Percentiles rank a stretch among this genome's conserved stretches.
Evolutionary conservation across 345 rosid species (phyloP).

Genomic region (Toxicodendron radicans): DNA sequence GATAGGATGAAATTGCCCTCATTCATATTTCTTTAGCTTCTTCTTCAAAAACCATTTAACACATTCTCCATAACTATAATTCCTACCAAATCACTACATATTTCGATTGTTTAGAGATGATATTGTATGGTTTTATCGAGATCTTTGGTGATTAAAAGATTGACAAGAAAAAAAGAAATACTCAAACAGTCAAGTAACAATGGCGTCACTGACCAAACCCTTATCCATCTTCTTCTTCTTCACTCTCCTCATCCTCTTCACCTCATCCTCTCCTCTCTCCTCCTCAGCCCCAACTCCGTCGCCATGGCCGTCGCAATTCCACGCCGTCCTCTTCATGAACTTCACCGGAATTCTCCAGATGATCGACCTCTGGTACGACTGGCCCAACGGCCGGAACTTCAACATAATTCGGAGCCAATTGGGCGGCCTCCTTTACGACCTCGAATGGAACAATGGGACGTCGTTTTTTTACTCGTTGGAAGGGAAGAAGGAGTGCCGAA

Average conservation of each 20-base stretch:
- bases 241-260: constrained; percentile 15
- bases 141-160: no score
- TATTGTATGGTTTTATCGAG: no score
- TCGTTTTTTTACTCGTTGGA: constrained; percentile 50
- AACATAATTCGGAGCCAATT: constrained; percentile 58
- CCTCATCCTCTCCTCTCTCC: neutral
- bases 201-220: constrained; percentile 4
- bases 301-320: constrained; percentile 57
- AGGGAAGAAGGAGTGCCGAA: constrained; percentile 31
- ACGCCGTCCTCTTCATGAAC: constrained; percentile 52
- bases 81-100: no score
- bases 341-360: constrained; percentile 38
- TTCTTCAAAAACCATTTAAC: no score
- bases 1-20: no score
- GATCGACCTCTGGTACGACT: constrained; percentile 68
- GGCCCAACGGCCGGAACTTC: constrained; percentile 60
- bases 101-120: no score
- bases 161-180: neutral
- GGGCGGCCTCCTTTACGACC: constrained; percentile 46
- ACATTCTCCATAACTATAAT: no score
- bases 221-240: constrained; percentile 12
- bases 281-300: constrained; percentile 34
- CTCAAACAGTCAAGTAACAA: neutral
- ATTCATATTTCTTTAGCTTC: no score
- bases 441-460: constrained; percentile 67